These are phyloP conservation scores for Solanum bukasovii DNA, from an alignment of 257 asterid species.

Conservation along the genomic window DNA sequence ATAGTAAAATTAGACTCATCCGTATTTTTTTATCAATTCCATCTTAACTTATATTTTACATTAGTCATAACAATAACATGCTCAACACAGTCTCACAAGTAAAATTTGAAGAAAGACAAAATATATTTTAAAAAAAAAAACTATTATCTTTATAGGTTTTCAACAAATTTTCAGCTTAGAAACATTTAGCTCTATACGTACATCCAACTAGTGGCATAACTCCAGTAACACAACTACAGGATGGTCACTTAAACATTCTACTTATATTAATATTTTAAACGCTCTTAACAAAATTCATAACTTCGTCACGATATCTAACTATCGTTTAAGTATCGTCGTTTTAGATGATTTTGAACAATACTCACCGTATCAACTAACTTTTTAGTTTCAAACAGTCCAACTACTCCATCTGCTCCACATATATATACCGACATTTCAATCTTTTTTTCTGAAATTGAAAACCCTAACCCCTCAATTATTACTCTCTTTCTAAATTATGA, in stretches of 20 bases:
- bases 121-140: too few relatives aligned
- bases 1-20: neutral
- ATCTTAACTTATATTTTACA: neutral
- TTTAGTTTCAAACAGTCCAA: neutral
- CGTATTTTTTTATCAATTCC: neutral
- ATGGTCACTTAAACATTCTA: too few relatives aligned
- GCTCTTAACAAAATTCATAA: neutral
- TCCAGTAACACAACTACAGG: too few relatives aligned
- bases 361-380: neutral
- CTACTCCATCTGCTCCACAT: neutral
- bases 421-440: neutral
- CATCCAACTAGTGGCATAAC: neutral
- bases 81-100: neutral
- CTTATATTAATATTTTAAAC: too few relatives aligned
- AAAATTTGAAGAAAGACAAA: neutral
- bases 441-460: neutral
- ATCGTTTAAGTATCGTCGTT: too few relatives aligned
- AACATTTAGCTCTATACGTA: neutral
- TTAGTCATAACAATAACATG: neutral
- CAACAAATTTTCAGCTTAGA: neutral
- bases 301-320: neutral
- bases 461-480: neutral
- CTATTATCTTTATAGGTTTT: neutral
- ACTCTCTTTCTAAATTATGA: constrained; percentile 1
- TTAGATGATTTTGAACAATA: neutral